Percentiles rank a stretch among this genome's conserved stretches.
phyloP scores from a whole-genome alignment of 176 grass and related monocot genomes.

The maize (Zea mays) region DNA sequence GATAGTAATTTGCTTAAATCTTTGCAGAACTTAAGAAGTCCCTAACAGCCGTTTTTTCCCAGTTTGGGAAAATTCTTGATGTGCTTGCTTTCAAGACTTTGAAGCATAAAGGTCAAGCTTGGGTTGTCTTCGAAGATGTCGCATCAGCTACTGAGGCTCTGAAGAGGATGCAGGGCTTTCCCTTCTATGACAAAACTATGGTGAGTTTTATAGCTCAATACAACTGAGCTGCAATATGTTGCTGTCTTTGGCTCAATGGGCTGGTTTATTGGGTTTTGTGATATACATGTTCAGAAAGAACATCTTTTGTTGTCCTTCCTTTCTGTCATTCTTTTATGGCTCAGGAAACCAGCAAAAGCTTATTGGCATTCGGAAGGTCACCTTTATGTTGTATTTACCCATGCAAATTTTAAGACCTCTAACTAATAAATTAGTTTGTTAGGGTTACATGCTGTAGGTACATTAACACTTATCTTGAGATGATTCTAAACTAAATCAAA shows the following conservation, averaged over 20 bases:
- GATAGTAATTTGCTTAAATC: conserved; percentile 25
- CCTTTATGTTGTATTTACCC: neutral
- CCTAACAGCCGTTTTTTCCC: conserved; percentile 78
- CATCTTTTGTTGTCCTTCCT: neutral
- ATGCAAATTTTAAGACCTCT: neutral
- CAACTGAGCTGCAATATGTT: neutral
- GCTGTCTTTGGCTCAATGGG: neutral
- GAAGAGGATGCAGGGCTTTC: conserved; percentile 92
- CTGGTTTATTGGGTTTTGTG: conserved; percentile 5
- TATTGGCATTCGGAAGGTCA: neutral
- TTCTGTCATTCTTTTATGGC: neutral
- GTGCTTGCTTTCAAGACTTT: conserved; percentile 95
- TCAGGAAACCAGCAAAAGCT: neutral
- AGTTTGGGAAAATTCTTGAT: conserved; percentile 96
- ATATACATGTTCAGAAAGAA: neutral
- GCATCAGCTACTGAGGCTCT: conserved; percentile 83
- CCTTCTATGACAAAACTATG: conserved; percentile 96
- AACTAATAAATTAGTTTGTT: conserved; percentile 24
- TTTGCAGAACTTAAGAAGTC: conserved; percentile 93
- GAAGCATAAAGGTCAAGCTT: conserved; percentile 98
- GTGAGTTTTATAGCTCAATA: conserved; percentile 43
- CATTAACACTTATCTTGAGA: neutral
- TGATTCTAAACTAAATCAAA: neutral
- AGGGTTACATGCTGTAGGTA: neutral
- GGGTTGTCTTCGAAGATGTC: conserved; percentile 93